Percentiles rank a stretch among this genome's conserved stretches.
Evolutionary conservation across 148 eudicot species (phyloP).

Genomic region (Amaranthus palmeri): DNA sequence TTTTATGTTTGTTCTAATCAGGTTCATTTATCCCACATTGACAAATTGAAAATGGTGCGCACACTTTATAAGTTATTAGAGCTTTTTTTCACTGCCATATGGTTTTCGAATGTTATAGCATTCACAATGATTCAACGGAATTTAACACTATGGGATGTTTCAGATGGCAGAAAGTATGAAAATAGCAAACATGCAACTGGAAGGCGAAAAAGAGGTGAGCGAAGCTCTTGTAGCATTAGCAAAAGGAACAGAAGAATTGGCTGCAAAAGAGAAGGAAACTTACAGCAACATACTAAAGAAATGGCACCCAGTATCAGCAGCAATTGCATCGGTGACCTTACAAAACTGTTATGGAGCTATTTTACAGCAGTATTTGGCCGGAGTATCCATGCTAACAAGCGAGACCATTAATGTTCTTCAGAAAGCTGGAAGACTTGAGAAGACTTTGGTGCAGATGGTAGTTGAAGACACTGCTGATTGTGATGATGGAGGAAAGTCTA

Average conservation of each 20-base stretch:
- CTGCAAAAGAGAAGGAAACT: constrained; percentile 59
- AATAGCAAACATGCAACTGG: constrained; percentile 24
- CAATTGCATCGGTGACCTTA: constrained; percentile 71
- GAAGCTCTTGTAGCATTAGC: constrained; percentile 53
- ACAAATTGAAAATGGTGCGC: no score
- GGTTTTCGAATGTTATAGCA: background rate
- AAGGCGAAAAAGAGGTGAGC: constrained; percentile 44
- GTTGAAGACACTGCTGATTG: constrained; percentile 81
- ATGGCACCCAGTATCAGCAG: constrained; percentile 83
- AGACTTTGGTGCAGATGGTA: constrained; percentile 69
- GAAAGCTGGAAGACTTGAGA: constrained; percentile 80
- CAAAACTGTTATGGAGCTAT: constrained; percentile 73
- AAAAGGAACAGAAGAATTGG: constrained; percentile 62
- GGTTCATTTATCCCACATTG: background rate
- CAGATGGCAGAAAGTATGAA: constrained; percentile 55
- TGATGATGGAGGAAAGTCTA: constrained; percentile 76
- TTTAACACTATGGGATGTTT: constrained; percentile 2
- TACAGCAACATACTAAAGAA: constrained; percentile 62
- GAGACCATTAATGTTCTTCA: constrained; percentile 56
- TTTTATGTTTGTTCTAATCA: background rate
- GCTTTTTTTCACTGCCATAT: background rate
- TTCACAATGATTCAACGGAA: no score
- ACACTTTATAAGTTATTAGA: no score
- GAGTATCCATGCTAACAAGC: constrained; percentile 35
- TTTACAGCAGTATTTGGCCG: constrained; percentile 54